Base-by-base conservation (phyloP, 768 basidiomycete species). In the Neoboletus magnificus region DNA sequence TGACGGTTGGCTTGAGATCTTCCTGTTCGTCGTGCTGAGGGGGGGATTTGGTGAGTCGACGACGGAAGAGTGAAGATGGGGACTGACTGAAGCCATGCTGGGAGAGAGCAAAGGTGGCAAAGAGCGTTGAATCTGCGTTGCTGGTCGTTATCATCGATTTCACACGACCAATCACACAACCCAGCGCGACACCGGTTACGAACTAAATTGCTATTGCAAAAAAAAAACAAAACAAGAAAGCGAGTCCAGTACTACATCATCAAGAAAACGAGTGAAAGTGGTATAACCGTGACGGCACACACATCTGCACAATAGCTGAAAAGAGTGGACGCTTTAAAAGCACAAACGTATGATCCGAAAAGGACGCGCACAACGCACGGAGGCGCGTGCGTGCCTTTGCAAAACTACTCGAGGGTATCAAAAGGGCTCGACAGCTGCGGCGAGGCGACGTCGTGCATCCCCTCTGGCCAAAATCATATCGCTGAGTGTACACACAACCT, bases 1-100 rank as follows among this genome's bases (percentile, higher is more conserved):
- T 91, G 67, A 65, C 41, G 63, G 82, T 73, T 52, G 89, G 86
- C 48, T 76, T 75, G 56, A 93, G 78, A 65, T 92, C 89, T 36
- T 86, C 86, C 53, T 82, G 80, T 57, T 91, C 88, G 13, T 89
- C 83, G 61, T 79, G 62, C 77, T 80, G 52, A 62, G 39, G 42
- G 51, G 6, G 39, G 12, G 39, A 10, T 20, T 48, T 44, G 18
- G 59, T 59, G 22, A 51, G 43, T 43, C 41, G n/a, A 52, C 32
- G 39, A 27, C 7, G 5, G 37, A 23, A 15, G 23, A 47, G 20
- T 25, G 37, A 41, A n/a, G 32, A 25, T 27, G 52, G 22, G 42
- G 49, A 77, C 81, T 65, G 63, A 83, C 82, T 58, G 75, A 67
- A 62, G 83, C 78, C 84, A 86, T 86, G 66, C 70, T 73, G 64